These are phyloP conservation scores for Boletus rufocinnamomeus DNA, from an alignment of 768 basidiomycete genomes.

Conservation along the genomic window DNA sequence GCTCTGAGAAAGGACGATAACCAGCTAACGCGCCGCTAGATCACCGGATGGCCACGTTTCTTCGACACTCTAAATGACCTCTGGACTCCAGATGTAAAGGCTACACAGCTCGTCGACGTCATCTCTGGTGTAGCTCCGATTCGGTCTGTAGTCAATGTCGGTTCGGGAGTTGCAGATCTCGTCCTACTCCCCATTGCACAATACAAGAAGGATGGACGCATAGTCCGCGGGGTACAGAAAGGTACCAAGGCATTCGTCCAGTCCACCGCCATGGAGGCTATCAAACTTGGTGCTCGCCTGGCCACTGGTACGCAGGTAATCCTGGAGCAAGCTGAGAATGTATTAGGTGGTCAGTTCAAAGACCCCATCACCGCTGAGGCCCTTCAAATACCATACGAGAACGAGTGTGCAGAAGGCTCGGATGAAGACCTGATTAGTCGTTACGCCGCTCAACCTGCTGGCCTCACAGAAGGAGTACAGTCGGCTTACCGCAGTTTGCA, in stretches of 20 bases:
- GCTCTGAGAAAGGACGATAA: constrained; percentile 1
- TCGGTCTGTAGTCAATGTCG: constrained; percentile 95
- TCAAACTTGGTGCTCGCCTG: constrained; percentile 89
- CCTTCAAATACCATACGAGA: constrained; percentile 46
- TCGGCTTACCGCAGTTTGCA: constrained; percentile 89
- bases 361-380: constrained; percentile 68
- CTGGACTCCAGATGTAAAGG: constrained; percentile 99
- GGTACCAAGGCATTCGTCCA: constrained; percentile 92
- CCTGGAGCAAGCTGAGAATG: constrained; percentile 90
- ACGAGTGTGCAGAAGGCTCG: constrained; percentile 29
- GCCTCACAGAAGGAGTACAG: constrained; percentile 84
- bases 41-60: constrained; percentile 89
- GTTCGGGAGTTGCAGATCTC: constrained; percentile 94
- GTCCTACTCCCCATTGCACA: constrained; percentile 95
- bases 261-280: constrained; percentile 92
- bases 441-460: constrained; percentile 89
- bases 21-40: constrained; percentile 47
- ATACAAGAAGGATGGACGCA: constrained; percentile 94
- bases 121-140: constrained; percentile 97
- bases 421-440: constrained; percentile 73
- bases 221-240: constrained; percentile 91
- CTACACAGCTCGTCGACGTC: constrained; percentile 95
- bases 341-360: constrained; percentile 79
- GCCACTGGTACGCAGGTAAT: constrained; percentile 99
- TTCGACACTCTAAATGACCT: constrained; percentile 94